Percentiles rank a stretch among this genome's conserved stretches.
phyloP scores from a whole-genome alignment of 2,329 filamentous ascomycete species.

The Aspergillaceae sp. region DNA sequence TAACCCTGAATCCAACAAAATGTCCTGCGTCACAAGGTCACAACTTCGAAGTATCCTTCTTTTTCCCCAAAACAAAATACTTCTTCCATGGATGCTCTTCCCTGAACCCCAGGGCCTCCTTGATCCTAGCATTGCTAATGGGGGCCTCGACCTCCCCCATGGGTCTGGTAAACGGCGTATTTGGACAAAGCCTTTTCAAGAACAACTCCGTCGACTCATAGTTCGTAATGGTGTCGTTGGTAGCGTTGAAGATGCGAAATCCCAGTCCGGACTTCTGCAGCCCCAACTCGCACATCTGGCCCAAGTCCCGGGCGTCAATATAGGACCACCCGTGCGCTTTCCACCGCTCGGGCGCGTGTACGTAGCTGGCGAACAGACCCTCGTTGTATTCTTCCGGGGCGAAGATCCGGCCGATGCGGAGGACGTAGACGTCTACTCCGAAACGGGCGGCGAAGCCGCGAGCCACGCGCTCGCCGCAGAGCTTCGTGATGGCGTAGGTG shows the following conservation, averaged over 20 bases:
- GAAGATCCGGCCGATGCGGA: conserved; percentile 54
- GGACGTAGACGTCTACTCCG: conserved; percentile 49
- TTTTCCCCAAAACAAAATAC: conserved; percentile 12
- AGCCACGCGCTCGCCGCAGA: conserved; percentile 51
- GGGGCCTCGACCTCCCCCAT: conserved; percentile 53
- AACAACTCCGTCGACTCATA: conserved; percentile 44
- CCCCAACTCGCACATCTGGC: conserved; percentile 51
- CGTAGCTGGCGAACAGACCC: conserved; percentile 43
- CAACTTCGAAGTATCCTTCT: conserved; percentile 1
- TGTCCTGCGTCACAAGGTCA: neutral
- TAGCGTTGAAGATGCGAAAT: conserved; percentile 56
- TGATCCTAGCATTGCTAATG: conserved; percentile 53
- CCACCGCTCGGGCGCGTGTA: conserved; percentile 43
- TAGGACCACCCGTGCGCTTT: conserved; percentile 56
- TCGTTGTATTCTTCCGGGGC: conserved; percentile 52
- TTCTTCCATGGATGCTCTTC: conserved; percentile 41
- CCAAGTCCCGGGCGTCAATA: conserved; percentile 54
- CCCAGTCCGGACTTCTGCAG: conserved; percentile 47
- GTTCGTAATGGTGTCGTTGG: conserved; percentile 52
- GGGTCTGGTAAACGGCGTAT: conserved; percentile 44
- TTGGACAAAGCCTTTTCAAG: conserved; percentile 41
- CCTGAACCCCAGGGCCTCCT: conserved; percentile 49
- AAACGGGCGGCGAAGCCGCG: conserved; percentile 50
- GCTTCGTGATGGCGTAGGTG: conserved; percentile 53
- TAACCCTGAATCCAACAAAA: too few relatives aligned